Conservation (phyloP, 371 early-diverging fungal genomes). For the Apophysomyces elegans region DNA sequence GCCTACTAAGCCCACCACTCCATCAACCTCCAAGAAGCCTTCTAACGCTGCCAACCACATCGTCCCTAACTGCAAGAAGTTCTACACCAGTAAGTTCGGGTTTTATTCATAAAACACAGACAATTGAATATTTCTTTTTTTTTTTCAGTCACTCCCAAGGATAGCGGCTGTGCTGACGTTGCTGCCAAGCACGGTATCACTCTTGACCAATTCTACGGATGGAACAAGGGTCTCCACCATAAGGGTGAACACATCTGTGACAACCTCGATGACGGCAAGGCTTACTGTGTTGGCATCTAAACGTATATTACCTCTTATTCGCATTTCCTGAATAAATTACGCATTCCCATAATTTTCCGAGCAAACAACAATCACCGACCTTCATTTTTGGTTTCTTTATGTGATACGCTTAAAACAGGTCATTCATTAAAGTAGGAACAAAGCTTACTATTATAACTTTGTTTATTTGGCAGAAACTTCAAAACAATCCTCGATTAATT, state of each 20-base stretch:
- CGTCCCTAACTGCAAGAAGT: slow-evolving; percentile 35
- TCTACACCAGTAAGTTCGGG: slow-evolving; percentile 17
- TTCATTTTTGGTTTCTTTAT: neutral
- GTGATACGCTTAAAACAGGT: neutral
- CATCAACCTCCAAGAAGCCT: slow-evolving; percentile 16
- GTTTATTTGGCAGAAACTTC: no score
- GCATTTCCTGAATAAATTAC: no score
- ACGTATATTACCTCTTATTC: neutral
- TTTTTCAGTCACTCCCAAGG: slow-evolving; percentile 18
- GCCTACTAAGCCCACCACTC: slow-evolving; percentile 21
- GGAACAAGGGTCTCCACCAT: slow-evolving; percentile 41
- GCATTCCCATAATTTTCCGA: no score
- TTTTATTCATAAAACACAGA: neutral
- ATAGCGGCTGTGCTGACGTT: slow-evolving; percentile 32
- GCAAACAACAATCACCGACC: neutral
- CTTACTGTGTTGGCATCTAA: slow-evolving; percentile 35
- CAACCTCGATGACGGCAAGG: slow-evolving; percentile 41
- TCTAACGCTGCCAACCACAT: slow-evolving; percentile 22
- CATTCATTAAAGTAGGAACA: neutral
- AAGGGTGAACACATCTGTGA: slow-evolving; percentile 35
- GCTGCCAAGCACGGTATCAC: slow-evolving; percentile 30
- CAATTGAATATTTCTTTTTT: neutral
- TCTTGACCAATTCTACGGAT: slow-evolving; percentile 25
- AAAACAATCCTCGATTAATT: no score
- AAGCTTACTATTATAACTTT: no score